phyloP scores from a whole-genome alignment of 306 rosid genomes.

The Ceratonia siliqua region DNA sequence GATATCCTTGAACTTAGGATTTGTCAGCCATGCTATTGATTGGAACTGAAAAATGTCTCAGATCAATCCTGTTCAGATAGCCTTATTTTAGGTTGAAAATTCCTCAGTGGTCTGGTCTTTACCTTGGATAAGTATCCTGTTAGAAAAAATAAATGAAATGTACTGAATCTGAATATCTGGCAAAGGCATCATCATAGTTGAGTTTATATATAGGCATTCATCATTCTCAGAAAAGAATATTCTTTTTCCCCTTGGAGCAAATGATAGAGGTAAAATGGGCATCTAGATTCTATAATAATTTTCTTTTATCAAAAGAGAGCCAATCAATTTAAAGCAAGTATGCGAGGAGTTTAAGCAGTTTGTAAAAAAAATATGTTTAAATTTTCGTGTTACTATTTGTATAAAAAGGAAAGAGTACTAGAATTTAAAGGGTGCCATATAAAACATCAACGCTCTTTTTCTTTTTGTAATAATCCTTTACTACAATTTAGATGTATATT shows the following conservation, averaged over 20 bases:
- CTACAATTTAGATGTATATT: too few species aligned
- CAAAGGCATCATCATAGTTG: constrained; percentile 15
- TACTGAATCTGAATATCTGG: constrained; percentile 30
- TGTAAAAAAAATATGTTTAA: too few species aligned
- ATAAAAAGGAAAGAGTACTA: too few species aligned
- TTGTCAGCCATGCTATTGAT: constrained; percentile 20
- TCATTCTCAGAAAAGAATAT: constrained; percentile 12
- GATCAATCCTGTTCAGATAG: constrained; percentile 26
- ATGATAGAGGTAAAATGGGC: not conserved
- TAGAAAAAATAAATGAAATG: not conserved
- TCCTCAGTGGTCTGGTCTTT: constrained; percentile 6
- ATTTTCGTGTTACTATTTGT: too few species aligned
- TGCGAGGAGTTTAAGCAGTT: too few species aligned
- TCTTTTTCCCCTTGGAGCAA: not conserved
- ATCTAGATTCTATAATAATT: not conserved
- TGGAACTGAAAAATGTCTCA: constrained; percentile 17
- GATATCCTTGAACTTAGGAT: constrained; percentile 15
- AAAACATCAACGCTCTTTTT: too few species aligned
- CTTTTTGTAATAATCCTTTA: too few species aligned
- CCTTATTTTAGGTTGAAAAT: constrained; percentile 21
- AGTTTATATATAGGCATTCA: constrained; percentile 23
- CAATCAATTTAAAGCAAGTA: too few species aligned
- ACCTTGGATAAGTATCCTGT: not conserved
- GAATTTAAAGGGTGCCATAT: too few species aligned
- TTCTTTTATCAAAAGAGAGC: not conserved